These are phyloP conservation scores for Pseudogymnoascus verrucosus DNA, from an alignment of 2,329 filamentous ascomycete species.

Conservation along the genomic window DNA sequence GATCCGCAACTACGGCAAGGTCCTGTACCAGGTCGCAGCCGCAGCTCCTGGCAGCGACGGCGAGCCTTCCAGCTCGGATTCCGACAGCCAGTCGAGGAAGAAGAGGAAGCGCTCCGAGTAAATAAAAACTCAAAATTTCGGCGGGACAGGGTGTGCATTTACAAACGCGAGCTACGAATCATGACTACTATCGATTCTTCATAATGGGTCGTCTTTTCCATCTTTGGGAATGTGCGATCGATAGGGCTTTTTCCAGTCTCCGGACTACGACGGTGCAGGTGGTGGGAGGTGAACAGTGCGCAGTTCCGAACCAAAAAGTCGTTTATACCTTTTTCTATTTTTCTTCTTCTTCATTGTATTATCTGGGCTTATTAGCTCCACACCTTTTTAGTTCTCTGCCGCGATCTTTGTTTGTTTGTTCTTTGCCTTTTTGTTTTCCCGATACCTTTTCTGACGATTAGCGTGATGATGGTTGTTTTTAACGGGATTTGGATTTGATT, in stretches of 20 bases:
- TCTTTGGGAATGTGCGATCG: conserved; percentile 18
- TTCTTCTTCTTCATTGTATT: conserved; percentile 24
- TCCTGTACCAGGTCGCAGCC: conserved; percentile 73
- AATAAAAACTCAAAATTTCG: conserved; percentile 2
- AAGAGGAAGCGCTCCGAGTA: conserved; percentile 70
- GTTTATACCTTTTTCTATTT: conserved; percentile 17
- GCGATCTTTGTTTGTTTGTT: conserved; percentile 20
- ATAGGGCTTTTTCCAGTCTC: conserved; percentile 22
- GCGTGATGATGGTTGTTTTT: conserved; percentile 26
- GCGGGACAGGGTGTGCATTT: conserved; percentile 4
- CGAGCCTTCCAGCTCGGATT: conserved; percentile 48
- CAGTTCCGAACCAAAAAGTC: conserved; percentile 21
- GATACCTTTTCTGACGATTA: conserved; percentile 24
- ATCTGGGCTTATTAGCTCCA: conserved; percentile 13
- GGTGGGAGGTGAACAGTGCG: conserved; percentile 20
- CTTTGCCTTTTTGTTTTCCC: conserved; percentile 13
- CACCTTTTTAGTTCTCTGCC: not conserved
- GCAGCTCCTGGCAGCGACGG: conserved; percentile 60
- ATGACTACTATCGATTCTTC: conserved; percentile 21
- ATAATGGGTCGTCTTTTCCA: conserved; percentile 18
- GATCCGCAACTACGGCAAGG: conserved; percentile 60
- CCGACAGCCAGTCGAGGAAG: conserved; percentile 50
- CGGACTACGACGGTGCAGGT: conserved; percentile 24
- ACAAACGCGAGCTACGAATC: conserved; percentile 20
- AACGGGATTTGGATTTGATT: not conserved